Percentiles rank a stretch among this genome's conserved stretches.
Evolutionary conservation across 495 filamentous ascomycete genomes (phyloP).

Genomic region (Viridothelium virens): DNA sequence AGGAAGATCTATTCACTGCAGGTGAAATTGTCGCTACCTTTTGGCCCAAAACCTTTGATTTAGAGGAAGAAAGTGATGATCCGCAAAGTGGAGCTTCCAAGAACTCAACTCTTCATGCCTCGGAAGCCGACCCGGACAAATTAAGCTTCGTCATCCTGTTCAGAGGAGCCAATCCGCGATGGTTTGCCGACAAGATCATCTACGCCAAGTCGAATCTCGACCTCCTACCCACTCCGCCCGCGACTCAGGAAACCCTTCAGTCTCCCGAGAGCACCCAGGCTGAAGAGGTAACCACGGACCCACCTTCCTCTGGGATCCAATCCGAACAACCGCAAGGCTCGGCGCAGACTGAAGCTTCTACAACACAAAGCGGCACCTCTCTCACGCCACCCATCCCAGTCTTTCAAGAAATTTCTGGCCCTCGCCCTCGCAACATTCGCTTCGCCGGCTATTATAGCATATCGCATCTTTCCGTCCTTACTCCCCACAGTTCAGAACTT

Average conservation of each 20-base stretch:
- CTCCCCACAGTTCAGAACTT: conserved; percentile 18
- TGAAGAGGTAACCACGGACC: background rate
- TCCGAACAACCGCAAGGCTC: background rate
- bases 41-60: conserved; percentile 12
- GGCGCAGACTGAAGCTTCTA: background rate
- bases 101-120: conserved; percentile 19
- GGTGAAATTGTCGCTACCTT: conserved; percentile 18
- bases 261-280: background rate
- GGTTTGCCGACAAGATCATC: conserved; percentile 19
- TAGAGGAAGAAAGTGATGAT: background rate
- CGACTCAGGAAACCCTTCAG: background rate
- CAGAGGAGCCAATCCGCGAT: conserved; percentile 21
- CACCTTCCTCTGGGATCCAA: background rate
- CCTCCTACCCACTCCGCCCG: conserved; percentile 10
- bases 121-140: conserved; percentile 17
- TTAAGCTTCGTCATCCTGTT: conserved; percentile 21
- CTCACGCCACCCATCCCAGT: conserved; percentile 13
- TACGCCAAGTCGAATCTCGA: conserved; percentile 21
- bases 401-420: conserved; percentile 14
- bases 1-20: background rate
- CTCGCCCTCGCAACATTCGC: background rate
- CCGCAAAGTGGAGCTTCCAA: background rate
- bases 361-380: background rate
- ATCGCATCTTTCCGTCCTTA: conserved; percentile 11
- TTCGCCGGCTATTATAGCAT: conserved; percentile 21